Conservation (phyloP, 2,329 filamentous ascomycete species). For the Torrubiella hemipterigena region DNA sequence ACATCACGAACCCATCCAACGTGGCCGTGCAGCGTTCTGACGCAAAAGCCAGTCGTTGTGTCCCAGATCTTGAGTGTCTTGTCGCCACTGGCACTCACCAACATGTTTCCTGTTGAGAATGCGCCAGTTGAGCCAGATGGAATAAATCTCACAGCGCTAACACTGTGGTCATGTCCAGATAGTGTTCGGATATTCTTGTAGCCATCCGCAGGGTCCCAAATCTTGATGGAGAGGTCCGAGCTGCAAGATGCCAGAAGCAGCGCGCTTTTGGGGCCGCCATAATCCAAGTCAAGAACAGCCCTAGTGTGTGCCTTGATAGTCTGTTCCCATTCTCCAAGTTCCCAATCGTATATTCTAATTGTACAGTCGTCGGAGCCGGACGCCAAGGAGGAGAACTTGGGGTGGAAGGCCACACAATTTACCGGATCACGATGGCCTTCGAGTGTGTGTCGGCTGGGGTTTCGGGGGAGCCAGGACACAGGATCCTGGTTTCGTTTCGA, state of each 20-base stretch:
- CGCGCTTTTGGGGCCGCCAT: constrained; percentile 70
- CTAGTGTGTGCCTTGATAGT: constrained; percentile 90
- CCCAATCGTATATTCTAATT: constrained; percentile 98
- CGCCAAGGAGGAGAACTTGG: constrained; percentile 78
- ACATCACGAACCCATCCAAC: constrained; percentile 88
- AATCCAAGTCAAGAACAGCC: constrained; percentile 79
- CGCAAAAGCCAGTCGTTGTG: constrained; percentile 81
- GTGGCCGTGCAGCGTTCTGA: constrained; percentile 81
- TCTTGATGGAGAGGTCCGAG: constrained; percentile 83
- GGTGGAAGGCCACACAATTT: constrained; percentile 85
- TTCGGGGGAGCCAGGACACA: constrained; percentile 71
- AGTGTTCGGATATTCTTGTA: constrained; percentile 93
- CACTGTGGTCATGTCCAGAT: constrained; percentile 83
- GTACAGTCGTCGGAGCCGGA: constrained; percentile 86
- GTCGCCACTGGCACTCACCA: constrained; percentile 79
- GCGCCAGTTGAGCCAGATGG: constrained; percentile 70
- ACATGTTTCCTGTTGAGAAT: constrained; percentile 68
- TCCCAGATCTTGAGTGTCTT: constrained; percentile 84
- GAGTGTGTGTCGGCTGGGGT: constrained; percentile 68
- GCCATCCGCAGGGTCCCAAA: constrained; percentile 86
- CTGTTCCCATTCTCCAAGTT: constrained; percentile 77
- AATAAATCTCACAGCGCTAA: constrained; percentile 80
- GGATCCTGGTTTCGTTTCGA: constrained; percentile 76
- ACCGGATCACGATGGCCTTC: constrained; percentile 73
- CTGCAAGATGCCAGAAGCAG: constrained; percentile 58